These are phyloP conservation scores for Oryza officinalis DNA, from an alignment of 176 grass and related monocot genomes.

Conservation along the genomic window DNA sequence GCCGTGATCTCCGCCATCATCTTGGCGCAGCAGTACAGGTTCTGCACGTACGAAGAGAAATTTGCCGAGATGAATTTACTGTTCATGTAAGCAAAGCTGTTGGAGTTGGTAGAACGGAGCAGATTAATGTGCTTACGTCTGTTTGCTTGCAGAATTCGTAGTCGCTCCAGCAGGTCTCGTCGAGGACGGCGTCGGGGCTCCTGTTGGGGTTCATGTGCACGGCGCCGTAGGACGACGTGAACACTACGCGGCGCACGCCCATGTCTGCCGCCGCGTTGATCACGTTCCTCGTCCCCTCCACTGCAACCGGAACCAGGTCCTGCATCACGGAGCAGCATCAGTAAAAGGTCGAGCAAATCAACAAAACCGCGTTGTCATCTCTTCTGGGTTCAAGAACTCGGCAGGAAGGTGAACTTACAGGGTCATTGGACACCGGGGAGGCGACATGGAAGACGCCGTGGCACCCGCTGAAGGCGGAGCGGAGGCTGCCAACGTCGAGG, in stretches of 20 bases:
- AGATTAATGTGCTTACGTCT: constrained; percentile 1
- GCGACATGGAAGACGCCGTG: constrained; percentile 63
- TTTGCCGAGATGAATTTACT: background rate
- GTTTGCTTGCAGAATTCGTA: constrained; percentile 50
- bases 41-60: constrained; percentile 8
- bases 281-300: constrained; percentile 48
- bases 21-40: constrained; percentile 57
- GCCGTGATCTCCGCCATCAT: constrained; percentile 53
- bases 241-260: constrained; percentile 26
- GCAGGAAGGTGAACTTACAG: background rate
- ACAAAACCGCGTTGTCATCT: too few species aligned
- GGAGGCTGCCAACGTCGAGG: constrained; percentile 30
- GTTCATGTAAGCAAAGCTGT: background rate
- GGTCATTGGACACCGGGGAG: constrained; percentile 46
- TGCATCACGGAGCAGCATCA: background rate
- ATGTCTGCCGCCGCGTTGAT: constrained; percentile 41
- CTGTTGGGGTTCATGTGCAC: constrained; percentile 71
- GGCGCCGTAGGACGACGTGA: constrained; percentile 59
- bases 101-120: background rate
- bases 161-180: constrained; percentile 69
- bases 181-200: constrained; percentile 49
- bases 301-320: constrained; percentile 41
- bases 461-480: constrained; percentile 44
- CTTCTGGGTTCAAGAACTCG: background rate
- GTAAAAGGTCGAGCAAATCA: background rate